Evolutionary conservation across 2,329 filamentous ascomycete genomes (phyloP).

Genomic region (Hypoxylon sp.): DNA sequence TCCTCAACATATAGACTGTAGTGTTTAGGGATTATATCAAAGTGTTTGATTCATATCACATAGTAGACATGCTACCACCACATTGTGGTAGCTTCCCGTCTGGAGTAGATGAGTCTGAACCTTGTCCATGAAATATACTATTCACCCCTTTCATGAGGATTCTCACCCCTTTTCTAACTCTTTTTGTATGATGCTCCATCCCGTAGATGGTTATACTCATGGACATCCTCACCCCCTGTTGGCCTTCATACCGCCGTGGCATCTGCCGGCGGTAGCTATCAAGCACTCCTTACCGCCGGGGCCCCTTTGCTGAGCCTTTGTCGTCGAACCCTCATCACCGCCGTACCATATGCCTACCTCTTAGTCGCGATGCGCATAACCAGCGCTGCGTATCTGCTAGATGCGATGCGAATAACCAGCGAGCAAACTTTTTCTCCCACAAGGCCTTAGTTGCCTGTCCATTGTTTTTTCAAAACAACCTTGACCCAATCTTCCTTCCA

Average conservation of each 20-base stretch:
- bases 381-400: constrained; percentile 9
- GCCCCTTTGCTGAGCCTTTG: background rate
- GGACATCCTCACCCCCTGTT: background rate
- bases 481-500: background rate
- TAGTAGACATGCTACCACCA: background rate
- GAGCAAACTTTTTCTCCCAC: background rate
- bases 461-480: background rate
- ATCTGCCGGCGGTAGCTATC: background rate
- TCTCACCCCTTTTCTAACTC: background rate
- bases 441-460: background rate
- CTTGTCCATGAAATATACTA: background rate
- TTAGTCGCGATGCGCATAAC: constrained; percentile 20
- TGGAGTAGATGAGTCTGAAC: background rate
- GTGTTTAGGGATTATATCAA: background rate
- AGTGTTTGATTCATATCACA: background rate
- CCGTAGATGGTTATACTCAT: background rate
- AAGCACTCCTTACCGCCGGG: background rate
- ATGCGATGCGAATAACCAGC: constrained; percentile 19
- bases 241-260: background rate
- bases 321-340: background rate
- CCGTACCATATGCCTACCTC: background rate
- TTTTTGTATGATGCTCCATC: background rate
- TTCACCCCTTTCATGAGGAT: background rate
- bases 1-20: too few relatives aligned
- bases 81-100: background rate